Base-by-base conservation (phyloP, 2,329 filamentous ascomycete genomes). In the Diaporthe batatas region DNA sequence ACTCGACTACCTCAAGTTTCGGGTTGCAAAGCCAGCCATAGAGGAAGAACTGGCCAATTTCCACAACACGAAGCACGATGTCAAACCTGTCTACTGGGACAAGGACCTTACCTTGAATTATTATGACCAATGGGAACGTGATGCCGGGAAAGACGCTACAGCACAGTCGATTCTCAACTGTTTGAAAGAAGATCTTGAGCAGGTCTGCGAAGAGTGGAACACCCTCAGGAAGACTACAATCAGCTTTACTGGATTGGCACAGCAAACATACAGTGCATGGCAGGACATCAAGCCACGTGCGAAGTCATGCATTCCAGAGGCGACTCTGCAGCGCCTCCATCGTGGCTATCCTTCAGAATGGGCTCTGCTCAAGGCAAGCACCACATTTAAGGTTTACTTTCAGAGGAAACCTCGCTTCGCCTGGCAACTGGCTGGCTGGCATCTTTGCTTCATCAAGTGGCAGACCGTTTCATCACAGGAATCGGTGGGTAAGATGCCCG, bases 1-100 rank as follows among this genome's bases (percentile, higher is more conserved):
- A 4, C 84, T 92, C 6, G 92, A 94, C 77, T 84, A 86, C 49
- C 82, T 94, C 10, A 91, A 88, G 75, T 92, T 90, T 23, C 75
- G 80, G 0, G 82, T 91, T 2, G 86, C 89, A 0, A 79, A 85
- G 16, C 79, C 81, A 0, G 79, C 80, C 0, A 83, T 90, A 12
- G 78, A 83, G 0, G 55, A 72, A 0, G 83, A 84, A 32, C 76
- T 87, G 2, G 74, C 73, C 1, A 77, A 76, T 0, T 80, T 89
- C 14, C 64, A 80, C 6, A 44, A 77, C 0, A 75, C 75, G 8
- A 76, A 83, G 18, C 47, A 77, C 5, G 12, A 73, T 12, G 70
- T 75, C 0, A 69, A 79, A 0, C 76, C 78, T 0, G 76, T 77
- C 1, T 77, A 79, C 21, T 85, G 78, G 76, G 85, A 87, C 42